Base-by-base conservation (phyloP, 495 filamentous ascomycete species). In the Durotheca rogersii region DNA sequence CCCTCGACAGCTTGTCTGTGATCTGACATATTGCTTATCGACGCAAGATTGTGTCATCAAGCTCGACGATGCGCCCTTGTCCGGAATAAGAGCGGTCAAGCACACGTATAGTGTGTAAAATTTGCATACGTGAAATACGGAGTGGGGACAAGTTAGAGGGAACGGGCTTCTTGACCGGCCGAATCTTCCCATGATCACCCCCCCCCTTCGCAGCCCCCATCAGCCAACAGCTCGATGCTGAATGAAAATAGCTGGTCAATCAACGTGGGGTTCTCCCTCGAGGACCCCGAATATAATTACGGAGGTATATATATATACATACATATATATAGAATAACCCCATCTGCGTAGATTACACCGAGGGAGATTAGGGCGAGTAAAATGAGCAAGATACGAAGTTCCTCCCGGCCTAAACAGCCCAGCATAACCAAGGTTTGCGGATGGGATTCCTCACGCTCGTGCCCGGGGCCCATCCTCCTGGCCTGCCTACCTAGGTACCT, bases 51-150 rank as follows among this genome's bases (percentile, higher is more conserved):
- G 31, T 59, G 56, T 59, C 50, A 59, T 59, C 40, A 34, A 27
- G 47, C 23, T 47, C 32, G 31, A 30, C 35, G 19, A 41, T 49
- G 17, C 40, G 41, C 41, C 37, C 41, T 47, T 36, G 37, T 53
- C 49, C 27, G 44, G 37, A 49, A 50, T 39, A 59, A 59, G 56
- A 59, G 56, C 56, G 56, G 56, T 59, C 56, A 59, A 54, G 56
- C 49, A 41, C 18, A 44, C 30, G 35, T 18, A 18, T 18, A 16
- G 3, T 47, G 40, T 47, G 42, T 41, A 35, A 48, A 35, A 44
- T 6, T 34, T 25, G 34, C 25, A 34, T 52, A 58, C 39, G 44
- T 53, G 50, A 53, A n/a, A n/a, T n/a, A 59, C 53, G 53, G 56
- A 50, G 56, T 49, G 56, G 47, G 49, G 49, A 48, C 48, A 21